Conservation (phyloP, 257 asterid genomes). For the Solanum peruvianum region DNA sequence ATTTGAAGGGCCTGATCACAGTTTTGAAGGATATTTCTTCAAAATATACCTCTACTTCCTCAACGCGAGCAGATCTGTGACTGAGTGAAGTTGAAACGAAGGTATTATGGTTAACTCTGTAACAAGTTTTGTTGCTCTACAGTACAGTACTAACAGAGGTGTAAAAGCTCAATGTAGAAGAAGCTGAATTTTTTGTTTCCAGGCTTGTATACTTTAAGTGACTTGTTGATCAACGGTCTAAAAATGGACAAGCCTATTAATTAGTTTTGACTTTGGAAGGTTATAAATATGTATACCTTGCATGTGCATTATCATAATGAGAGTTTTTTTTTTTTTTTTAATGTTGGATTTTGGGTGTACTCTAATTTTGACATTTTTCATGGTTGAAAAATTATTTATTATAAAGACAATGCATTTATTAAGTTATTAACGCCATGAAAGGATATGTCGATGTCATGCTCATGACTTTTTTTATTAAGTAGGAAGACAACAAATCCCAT, state of each 20-base stretch:
- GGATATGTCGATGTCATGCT: neutral
- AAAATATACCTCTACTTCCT: constrained; percentile 28
- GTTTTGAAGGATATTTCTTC: constrained; percentile 43
- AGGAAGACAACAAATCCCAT: neutral
- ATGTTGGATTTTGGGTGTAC: neutral
- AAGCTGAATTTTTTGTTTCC: neutral
- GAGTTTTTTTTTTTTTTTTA: neutral
- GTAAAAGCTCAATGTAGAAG: neutral
- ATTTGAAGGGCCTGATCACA: constrained; percentile 44
- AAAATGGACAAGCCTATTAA: neutral
- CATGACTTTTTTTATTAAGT: neutral
- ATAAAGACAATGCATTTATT: neutral
- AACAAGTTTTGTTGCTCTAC: neutral
- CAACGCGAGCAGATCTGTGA: constrained; percentile 40
- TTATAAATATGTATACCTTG: neutral
- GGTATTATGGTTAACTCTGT: neutral
- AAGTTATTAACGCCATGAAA: neutral
- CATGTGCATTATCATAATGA: neutral
- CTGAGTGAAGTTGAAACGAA: neutral
- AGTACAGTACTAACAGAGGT: neutral
- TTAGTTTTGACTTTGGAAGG: neutral
- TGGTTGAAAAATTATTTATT: neutral
- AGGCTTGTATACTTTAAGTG: neutral
- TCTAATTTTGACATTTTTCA: neutral
- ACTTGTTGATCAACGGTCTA: neutral